These are phyloP conservation scores for Dissophora ornata DNA, from an alignment of 192 early-diverging fungal species.

Conservation along the genomic window DNA sequence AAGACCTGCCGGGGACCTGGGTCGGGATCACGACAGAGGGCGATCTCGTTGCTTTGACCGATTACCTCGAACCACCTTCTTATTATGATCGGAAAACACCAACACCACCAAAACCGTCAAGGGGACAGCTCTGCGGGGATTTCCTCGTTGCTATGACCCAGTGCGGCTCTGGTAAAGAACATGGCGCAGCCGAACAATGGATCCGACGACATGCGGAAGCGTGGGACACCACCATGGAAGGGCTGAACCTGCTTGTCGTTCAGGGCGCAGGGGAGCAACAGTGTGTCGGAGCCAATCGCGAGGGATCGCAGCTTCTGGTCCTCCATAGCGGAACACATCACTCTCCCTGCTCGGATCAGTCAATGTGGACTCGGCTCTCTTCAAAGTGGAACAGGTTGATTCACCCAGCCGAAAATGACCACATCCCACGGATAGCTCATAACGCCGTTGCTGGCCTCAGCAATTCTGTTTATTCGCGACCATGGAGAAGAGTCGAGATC, in stretches of 20 bases:
- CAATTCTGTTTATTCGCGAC: constrained; percentile 50
- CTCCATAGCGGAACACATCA: constrained; percentile 9
- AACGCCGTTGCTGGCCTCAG: constrained; percentile 37
- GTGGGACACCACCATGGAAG: constrained; percentile 44
- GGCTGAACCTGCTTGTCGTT: constrained; percentile 55
- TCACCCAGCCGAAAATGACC: no score
- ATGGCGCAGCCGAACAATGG: constrained; percentile 6
- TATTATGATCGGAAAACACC: neutral
- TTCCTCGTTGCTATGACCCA: constrained; percentile 36
- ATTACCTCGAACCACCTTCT: constrained; percentile 40
- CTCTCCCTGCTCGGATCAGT: no score
- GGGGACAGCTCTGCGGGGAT: constrained; percentile 51
- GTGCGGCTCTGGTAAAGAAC: neutral
- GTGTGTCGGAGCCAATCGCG: constrained; percentile 53
- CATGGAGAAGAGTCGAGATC: constrained; percentile 56
- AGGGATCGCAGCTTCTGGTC: constrained; percentile 7
- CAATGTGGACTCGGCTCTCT: no score
- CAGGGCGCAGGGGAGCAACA: constrained; percentile 18
- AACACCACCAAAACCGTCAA: constrained; percentile 10
- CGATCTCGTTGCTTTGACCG: constrained; percentile 58
- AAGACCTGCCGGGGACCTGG: constrained; percentile 55
- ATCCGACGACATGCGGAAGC: constrained; percentile 19
- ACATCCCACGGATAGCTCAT: neutral
- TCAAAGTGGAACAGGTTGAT: no score
- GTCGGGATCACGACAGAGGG: constrained; percentile 57